Evolutionary conservation across 2,329 filamentous ascomycete species (phyloP), one percentile per base, ranked within the genome.

Genomic region (Boeremia exigua): DNA sequence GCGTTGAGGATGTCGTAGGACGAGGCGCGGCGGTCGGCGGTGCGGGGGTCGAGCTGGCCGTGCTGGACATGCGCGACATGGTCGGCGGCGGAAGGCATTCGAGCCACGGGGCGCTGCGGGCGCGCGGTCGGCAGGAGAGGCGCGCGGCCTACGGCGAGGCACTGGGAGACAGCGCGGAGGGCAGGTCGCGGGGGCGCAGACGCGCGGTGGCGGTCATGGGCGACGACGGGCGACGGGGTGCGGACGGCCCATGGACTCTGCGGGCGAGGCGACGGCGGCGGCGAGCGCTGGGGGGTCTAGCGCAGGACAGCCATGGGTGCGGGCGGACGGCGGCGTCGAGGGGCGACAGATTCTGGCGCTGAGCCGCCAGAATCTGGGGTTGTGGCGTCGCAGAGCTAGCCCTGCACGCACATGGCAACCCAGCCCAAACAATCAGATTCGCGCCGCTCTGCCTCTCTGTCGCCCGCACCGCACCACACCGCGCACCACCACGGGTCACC

Each of bases 1-100:
- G 74, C 73, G 38, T 67, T 69, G 57, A 77, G 70, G 52, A 77
- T 67, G 46, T 69, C 62, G 42, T 73, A 69, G 56, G 74, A 72
- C 49, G 75, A 77, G 61, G 74, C 67, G 54, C 71, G 72, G 54
- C 74, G 63, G 56, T 77, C 71, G 56, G 75, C 75, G 49, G 73
- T 75, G 60, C 66, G 72, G 28, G 72, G 19, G 19, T 23, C 3
- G 19, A 3, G 19, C 19, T 23, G 19, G 19, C 19, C 19, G 5
- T 5, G 19, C 19, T 23, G 19, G 19, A 23, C 19, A 23, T 23
- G 19, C 19, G 2, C 68, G 57, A 59, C 72, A 72, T 75, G 40
- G 56, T 68, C 68, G 36, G 66, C 47, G 38, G 73, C 61, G 45
- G 73, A 72, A 75, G 75, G 74, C 75, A 77, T 77, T 58, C 60